Evolutionary conservation across 1,284 basidiomycete species (phyloP).

Genomic region (Ustilago curta): DNA sequence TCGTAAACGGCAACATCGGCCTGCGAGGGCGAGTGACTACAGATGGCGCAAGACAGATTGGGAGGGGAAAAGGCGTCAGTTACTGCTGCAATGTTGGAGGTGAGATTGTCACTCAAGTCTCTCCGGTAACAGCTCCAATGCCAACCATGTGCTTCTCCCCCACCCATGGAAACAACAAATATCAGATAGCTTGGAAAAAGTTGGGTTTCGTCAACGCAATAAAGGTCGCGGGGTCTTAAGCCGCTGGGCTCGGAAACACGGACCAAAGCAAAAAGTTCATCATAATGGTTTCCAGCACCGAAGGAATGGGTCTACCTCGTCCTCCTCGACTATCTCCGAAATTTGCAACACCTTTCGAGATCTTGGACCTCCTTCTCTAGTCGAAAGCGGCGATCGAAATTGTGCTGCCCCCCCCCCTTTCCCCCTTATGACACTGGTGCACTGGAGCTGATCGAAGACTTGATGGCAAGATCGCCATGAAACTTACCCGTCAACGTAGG

Average conservation of each 20-base stretch:
- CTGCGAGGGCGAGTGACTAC: slow-evolving; percentile 92
- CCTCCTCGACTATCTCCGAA: neutral
- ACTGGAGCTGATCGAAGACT: slow-evolving; percentile 17
- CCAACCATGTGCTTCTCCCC: neutral
- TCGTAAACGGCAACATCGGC: slow-evolving; percentile 96
- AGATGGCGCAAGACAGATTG: neutral
- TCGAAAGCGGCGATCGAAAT: neutral
- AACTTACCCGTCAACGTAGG: slow-evolving; percentile 68
- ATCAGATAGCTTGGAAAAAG: slow-evolving; percentile 67
- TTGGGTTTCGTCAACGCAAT: slow-evolving; percentile 68
- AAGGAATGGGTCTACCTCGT: neutral
- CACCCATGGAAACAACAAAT: slow-evolving; percentile 14
- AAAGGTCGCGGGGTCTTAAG: slow-evolving; percentile 69
- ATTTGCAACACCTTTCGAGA: neutral
- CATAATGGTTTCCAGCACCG: slow-evolving; percentile 43
- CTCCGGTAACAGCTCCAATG: neutral
- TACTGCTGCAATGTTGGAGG: neutral
- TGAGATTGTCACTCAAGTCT: neutral
- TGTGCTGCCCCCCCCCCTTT: neutral
- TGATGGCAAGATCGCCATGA: neutral
- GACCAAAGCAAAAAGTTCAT: slow-evolving; percentile 69
- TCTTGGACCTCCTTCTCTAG: neutral
- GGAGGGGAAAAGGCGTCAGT: slow-evolving; percentile 15
- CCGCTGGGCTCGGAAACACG: slow-evolving; percentile 70
- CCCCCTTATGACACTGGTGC: neutral